A percentile compares a stretch with the other conserved stretches of the same genome.
Evolutionary conservation across 495 filamentous ascomycete species (phyloP).

Genomic region (Amniculicola lignicola): DNA sequence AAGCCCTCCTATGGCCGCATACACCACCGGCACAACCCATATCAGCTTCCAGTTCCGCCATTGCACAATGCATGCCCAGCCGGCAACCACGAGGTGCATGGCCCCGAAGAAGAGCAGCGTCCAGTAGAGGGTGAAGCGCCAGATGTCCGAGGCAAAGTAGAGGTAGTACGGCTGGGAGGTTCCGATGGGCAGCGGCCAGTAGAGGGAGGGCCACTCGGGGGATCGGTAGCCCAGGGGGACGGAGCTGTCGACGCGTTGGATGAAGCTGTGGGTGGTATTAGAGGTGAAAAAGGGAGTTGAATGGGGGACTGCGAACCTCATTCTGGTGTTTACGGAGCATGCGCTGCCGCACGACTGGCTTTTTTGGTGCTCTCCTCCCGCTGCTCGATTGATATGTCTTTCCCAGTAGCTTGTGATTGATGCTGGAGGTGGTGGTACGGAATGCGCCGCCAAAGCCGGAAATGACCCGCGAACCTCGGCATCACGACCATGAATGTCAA

Average conservation of each 20-base stretch:
- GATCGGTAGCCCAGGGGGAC: slow-evolving; percentile 65
- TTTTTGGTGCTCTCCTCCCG: too few relatives aligned
- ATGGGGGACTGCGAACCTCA: slow-evolving; percentile 16
- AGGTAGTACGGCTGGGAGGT: slow-evolving; percentile 60
- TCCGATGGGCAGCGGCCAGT: slow-evolving; percentile 63
- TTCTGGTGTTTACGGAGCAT: slow-evolving; percentile 1
- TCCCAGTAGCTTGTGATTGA: too few relatives aligned
- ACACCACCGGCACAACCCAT: slow-evolving; percentile 73
- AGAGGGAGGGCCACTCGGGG: slow-evolving; percentile 84
- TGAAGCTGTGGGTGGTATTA: slow-evolving; percentile 22
- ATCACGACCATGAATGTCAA: slow-evolving; percentile 1
- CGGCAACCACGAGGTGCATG: slow-evolving; percentile 66
- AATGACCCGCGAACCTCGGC: slow-evolving; percentile 19
- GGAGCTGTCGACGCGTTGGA: slow-evolving; percentile 43
- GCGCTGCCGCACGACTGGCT: not conserved
- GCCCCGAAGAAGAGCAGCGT: slow-evolving; percentile 68
- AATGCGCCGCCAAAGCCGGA: too few relatives aligned
- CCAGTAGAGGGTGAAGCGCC: slow-evolving; percentile 91
- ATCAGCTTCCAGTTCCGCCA: slow-evolving; percentile 67
- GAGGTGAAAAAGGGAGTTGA: not conserved
- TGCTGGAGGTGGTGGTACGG: too few relatives aligned
- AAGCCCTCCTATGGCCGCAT: slow-evolving; percentile 67
- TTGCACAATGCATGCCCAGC: slow-evolving; percentile 69
- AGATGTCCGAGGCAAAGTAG: slow-evolving; percentile 76
- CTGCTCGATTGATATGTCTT: too few relatives aligned